Evolutionary conservation across 2,329 filamentous ascomycete species (phyloP).

Genomic region (Hypoxylon rubiginosum): DNA sequence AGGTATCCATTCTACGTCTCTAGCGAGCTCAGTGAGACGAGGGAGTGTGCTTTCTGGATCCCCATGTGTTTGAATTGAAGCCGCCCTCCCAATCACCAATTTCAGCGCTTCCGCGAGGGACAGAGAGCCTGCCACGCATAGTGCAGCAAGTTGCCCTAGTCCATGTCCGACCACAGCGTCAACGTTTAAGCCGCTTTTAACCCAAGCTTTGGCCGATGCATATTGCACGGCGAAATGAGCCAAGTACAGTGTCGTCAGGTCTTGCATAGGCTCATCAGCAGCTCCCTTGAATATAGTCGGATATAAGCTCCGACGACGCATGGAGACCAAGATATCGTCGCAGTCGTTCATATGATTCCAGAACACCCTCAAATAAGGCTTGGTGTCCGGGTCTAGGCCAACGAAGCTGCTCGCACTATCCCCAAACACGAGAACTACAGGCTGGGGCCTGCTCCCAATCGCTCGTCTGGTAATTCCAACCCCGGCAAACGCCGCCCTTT

Average conservation of each 20-base stretch:
- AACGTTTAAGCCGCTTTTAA: conserved; percentile 51
- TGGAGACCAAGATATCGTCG: conserved; percentile 14
- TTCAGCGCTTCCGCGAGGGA: conserved; percentile 50
- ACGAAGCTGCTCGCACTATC: conserved; percentile 49
- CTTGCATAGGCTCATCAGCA: conserved; percentile 29
- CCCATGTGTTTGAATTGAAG: conserved; percentile 38
- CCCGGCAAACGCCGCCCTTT: conserved; percentile 3
- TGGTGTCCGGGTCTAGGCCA: conserved; percentile 43
- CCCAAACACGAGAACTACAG: conserved; percentile 34
- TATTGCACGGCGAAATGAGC: conserved; percentile 57
- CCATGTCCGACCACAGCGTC: conserved; percentile 55
- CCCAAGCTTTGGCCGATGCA: conserved; percentile 52
- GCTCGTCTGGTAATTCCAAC: conserved; percentile 36
- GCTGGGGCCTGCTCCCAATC: conserved; percentile 44
- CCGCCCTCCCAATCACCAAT: conserved; percentile 49
- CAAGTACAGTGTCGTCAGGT: conserved; percentile 53
- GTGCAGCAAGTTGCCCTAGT: conserved; percentile 58
- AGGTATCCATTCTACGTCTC: conserved; percentile 1
- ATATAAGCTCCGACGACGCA: conserved; percentile 45
- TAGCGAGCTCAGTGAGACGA: conserved; percentile 1
- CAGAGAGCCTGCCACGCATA: conserved; percentile 53
- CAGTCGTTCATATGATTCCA: conserved; percentile 38
- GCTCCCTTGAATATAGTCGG: conserved; percentile 48
- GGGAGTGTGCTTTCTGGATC: conserved; percentile 2
- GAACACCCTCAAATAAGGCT: conserved; percentile 39